phyloP scores from a whole-genome alignment of 768 basidiomycete species.

The Tubosaeta brunneosetosa region DNA sequence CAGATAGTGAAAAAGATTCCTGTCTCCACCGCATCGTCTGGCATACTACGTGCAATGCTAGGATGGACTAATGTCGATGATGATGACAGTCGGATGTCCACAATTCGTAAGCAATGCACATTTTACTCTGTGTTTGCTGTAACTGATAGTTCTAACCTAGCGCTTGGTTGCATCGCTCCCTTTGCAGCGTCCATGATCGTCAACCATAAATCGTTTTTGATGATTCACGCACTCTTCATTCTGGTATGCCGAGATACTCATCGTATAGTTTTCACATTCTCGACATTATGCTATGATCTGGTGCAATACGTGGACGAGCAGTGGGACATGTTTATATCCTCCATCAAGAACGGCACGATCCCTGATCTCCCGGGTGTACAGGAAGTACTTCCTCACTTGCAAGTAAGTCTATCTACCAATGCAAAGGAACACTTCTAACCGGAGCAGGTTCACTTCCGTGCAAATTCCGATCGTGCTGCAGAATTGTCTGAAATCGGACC shows the following conservation, averaged over 20 bases:
- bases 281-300: constrained; percentile 4
- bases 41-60: not conserved
- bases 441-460: not conserved
- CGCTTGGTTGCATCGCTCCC: too few relatives aligned
- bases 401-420: not conserved
- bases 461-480: not conserved
- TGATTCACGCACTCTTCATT: too few relatives aligned
- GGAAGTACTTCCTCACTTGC: constrained; percentile 1
- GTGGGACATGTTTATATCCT: constrained; percentile 2
- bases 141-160: too few relatives aligned
- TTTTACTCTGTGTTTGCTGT: too few relatives aligned
- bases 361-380: constrained; percentile 6
- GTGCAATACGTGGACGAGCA: not conserved
- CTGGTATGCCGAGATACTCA: too few relatives aligned
- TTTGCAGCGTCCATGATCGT: too few relatives aligned
- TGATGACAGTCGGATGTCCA: constrained; percentile 1
- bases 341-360: constrained; percentile 4
- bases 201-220: too few relatives aligned
- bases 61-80: constrained; percentile 1
- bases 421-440: too few relatives aligned
- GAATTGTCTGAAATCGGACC: constrained; percentile 8
- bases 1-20: not conserved
- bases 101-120: not conserved
- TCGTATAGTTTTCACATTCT: too few relatives aligned
- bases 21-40: not conserved